Percentiles rank a stretch among this genome's conserved stretches.
These are phyloP conservation scores for Senna siamea DNA, from an alignment of 306 rosid species.

Conservation along the genomic window DNA sequence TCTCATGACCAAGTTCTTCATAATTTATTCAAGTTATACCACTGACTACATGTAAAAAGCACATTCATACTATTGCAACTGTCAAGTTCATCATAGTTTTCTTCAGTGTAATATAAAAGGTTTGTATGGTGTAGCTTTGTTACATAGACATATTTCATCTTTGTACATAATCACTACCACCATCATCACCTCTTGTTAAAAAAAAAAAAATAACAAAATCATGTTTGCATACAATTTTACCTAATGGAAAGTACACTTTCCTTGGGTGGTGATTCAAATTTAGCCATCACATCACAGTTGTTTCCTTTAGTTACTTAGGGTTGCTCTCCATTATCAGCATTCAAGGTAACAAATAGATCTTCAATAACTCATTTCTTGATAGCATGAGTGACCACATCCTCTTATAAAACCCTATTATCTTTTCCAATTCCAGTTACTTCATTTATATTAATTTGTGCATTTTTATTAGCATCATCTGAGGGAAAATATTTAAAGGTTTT, in stretches of 20 bases:
- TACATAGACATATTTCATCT: neutral
- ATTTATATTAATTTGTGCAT: constrained; percentile 50
- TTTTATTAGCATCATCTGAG: neutral
- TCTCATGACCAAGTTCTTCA: constrained; percentile 8
- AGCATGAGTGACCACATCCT: constrained; percentile 66
- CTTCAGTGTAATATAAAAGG: too few species aligned
- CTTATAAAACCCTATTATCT: constrained; percentile 79
- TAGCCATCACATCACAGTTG: constrained; percentile 33
- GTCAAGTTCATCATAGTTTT: constrained; percentile 25
- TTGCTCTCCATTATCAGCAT: constrained; percentile 42
- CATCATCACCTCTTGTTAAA: constrained; percentile 7
- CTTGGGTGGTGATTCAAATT: constrained; percentile 40
- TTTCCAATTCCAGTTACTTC: constrained; percentile 74
- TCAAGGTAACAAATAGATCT: constrained; percentile 43
- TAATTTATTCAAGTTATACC: neutral
- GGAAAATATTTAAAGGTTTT: neutral
- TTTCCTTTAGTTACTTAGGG: constrained; percentile 42
- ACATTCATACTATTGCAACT: too few species aligned
- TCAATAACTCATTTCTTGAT: constrained; percentile 55
- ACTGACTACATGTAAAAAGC: too few species aligned
- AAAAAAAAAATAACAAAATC: constrained; percentile 18
- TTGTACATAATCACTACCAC: neutral
- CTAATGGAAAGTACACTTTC: constrained; percentile 69
- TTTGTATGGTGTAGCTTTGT: neutral
- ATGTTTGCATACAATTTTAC: constrained; percentile 49